A percentile compares a stretch with the other conserved stretches of the same genome.
phyloP scores from a whole-genome alignment of 1,139 yeast genomes.

The Sugiyamaella castrensis region DNA sequence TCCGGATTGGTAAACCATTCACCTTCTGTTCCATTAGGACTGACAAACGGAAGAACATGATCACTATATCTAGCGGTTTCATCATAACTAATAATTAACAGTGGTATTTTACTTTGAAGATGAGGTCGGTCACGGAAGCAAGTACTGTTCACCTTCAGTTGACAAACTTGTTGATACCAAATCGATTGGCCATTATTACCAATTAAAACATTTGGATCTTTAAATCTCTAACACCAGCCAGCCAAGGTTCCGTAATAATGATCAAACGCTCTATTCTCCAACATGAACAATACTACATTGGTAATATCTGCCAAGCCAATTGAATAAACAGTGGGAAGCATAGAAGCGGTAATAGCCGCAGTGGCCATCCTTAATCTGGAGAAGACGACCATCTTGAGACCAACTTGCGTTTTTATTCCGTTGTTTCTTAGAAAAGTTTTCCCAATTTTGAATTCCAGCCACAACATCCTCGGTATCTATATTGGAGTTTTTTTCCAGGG shows the following conservation, averaged over 20 bases:
- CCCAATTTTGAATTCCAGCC: too few species aligned
- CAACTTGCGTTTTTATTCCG: too few species aligned
- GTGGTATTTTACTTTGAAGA: constrained; percentile 24
- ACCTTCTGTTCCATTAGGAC: constrained; percentile 20
- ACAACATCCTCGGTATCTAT: too few species aligned
- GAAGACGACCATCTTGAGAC: too few species aligned
- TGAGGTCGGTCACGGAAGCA: not conserved
- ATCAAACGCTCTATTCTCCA: constrained; percentile 31
- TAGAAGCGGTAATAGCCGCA: too few species aligned
- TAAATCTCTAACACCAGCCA: constrained; percentile 33
- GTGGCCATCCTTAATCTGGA: too few species aligned
- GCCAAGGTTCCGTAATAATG: constrained; percentile 30
- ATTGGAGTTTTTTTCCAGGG: too few species aligned
- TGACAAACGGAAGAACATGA: constrained; percentile 25
- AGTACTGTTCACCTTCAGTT: too few species aligned
- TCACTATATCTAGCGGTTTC: constrained; percentile 31
- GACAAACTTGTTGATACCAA: constrained; percentile 12
- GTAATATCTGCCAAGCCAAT: constrained; percentile 51
- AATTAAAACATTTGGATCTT: constrained; percentile 27
- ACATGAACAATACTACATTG: constrained; percentile 26
- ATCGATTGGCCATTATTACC: constrained; percentile 19
- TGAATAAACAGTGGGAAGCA: constrained; percentile 39
- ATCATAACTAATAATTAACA: constrained; percentile 25
- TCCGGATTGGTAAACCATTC: constrained; percentile 22
- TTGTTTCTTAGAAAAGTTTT: too few species aligned